phyloP scores from a whole-genome alignment of 805 yeast genomes.

The Yarrowia hollandica region DNA sequence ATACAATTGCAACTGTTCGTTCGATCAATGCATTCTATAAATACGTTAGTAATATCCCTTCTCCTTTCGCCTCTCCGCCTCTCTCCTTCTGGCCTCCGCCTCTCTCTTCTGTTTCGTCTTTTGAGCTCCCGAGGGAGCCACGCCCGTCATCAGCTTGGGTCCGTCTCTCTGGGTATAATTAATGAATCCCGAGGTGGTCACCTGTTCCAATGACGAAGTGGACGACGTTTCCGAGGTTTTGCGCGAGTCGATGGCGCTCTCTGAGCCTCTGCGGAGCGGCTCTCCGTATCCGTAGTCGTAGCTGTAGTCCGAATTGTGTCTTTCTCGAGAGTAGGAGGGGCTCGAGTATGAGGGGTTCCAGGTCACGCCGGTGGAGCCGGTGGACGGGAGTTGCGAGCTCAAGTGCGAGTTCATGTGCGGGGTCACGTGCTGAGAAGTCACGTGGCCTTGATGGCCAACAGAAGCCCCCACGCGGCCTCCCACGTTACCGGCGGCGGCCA shows the following conservation, averaged over 20 bases:
- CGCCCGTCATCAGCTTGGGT: conserved; percentile 23
- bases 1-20: too few species aligned
- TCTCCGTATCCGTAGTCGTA: conserved; percentile 9
- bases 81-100: conserved; percentile 17
- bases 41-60: conserved; percentile 25
- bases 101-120: conserved; percentile 26
- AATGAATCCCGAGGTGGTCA: not conserved
- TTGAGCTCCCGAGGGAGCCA: conserved; percentile 18
- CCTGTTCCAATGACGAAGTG: not conserved
- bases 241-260: not conserved
- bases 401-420: too few species aligned
- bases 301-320: conserved; percentile 8
- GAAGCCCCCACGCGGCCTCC: too few species aligned
- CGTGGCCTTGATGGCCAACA: too few species aligned
- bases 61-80: not conserved
- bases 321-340: not conserved
- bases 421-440: not conserved
- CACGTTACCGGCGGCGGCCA: too few species aligned
- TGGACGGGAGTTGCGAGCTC: too few species aligned
- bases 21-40: conserved; percentile 20
- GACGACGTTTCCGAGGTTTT: not conserved
- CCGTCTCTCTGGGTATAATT: conserved; percentile 25
- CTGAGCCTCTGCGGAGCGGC: not conserved
- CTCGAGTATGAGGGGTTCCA: conserved; percentile 4
- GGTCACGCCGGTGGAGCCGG: not conserved